These are phyloP conservation scores for Fistulifera solaris DNA, from an alignment of 108 stramenopile genomes.

Conservation along the genomic window DNA sequence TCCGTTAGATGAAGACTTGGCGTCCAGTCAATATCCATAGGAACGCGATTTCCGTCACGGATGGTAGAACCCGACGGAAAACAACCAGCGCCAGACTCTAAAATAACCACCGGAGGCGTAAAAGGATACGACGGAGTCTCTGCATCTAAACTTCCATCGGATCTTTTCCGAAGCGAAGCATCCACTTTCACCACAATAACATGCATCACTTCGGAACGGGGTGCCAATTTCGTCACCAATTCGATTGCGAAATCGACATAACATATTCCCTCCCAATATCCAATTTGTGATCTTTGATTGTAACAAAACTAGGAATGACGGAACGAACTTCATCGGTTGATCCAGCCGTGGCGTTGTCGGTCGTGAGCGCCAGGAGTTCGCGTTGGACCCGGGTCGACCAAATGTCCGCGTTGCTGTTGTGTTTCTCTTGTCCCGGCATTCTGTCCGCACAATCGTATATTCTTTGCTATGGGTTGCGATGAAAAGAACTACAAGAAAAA, in stretches of 20 bases:
- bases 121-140: conserved; percentile 61
- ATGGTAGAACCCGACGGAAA: conserved; percentile 63
- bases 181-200: conserved; percentile 23
- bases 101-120: conserved; percentile 52
- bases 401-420: conserved; percentile 53
- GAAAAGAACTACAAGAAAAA: no score
- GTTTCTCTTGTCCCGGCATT: conserved; percentile 20
- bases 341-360: conserved; percentile 55
- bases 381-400: conserved; percentile 81
- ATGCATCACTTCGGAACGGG: not conserved
- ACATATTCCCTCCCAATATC: conserved; percentile 65
- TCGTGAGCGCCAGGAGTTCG: conserved; percentile 70
- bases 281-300: conserved; percentile 46
- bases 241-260: conserved; percentile 60
- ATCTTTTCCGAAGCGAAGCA: conserved; percentile 51
- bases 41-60: conserved; percentile 47
- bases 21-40: conserved; percentile 84
- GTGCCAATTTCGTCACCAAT: conserved; percentile 18
- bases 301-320: conserved; percentile 67
- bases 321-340: conserved; percentile 18
- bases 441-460: no score
- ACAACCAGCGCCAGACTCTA: conserved; percentile 41
- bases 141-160: conserved; percentile 28
- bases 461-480: no score
- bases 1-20: conserved; percentile 76